phyloP scores from a whole-genome alignment of 1,139 yeast genomes.

The Blastobotrys proliferans region DNA sequence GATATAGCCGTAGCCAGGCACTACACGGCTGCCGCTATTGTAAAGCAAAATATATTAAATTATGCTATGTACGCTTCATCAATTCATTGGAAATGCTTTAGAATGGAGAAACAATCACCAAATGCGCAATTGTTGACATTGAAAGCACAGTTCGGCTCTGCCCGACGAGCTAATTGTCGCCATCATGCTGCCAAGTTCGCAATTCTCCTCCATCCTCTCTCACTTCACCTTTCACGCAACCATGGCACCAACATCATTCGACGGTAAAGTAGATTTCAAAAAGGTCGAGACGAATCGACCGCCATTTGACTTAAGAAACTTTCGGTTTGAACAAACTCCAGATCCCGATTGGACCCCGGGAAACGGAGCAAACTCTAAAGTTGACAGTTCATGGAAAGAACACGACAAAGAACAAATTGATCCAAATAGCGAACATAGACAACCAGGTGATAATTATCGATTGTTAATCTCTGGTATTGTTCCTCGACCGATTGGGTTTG shows the following conservation, averaged over 20 bases:
- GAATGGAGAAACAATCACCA: no score
- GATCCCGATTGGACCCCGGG: constrained; percentile 47
- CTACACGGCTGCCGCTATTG: no score
- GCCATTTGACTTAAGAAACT: constrained; percentile 24
- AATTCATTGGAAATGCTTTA: no score
- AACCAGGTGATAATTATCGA: constrained; percentile 46
- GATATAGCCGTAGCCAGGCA: no score
- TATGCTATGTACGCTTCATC: no score
- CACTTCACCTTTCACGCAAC: background rate
- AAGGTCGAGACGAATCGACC: constrained; percentile 19
- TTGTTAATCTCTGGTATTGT: constrained; percentile 47
- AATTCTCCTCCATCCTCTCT: background rate
- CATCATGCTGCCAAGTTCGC: no score
- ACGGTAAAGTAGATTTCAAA: constrained; percentile 14
- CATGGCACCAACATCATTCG: background rate
- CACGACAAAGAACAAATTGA: constrained; percentile 47
- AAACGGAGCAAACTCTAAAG: constrained; percentile 41
- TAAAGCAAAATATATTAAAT: no score
- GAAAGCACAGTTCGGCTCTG: no score
- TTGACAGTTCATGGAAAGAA: constrained; percentile 33
- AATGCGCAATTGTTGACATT: no score
- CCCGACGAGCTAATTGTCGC: no score
- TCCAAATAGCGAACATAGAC: constrained; percentile 46
- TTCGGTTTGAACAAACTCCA: constrained; percentile 25
- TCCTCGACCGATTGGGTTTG: constrained; percentile 60